Evolutionary conservation across 2,329 filamentous ascomycete genomes (phyloP).

Genomic region (Fusarium gaditjirri): DNA sequence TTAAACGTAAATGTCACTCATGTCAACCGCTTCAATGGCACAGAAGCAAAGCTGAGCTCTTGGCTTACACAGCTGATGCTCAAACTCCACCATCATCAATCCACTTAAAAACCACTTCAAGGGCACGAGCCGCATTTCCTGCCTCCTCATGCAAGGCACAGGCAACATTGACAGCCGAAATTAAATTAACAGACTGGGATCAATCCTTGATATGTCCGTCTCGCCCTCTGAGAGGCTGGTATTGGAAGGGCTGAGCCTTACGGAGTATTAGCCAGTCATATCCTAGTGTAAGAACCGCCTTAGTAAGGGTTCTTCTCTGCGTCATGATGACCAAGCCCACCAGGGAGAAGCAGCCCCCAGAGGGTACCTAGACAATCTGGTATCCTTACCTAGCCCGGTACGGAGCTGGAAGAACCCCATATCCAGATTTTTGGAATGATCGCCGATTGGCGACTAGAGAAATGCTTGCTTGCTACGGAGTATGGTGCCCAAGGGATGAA

Average conservation of each 20-base stretch:
- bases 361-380: background rate
- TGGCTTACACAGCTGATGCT: conserved; percentile 2
- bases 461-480: background rate
- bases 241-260: background rate
- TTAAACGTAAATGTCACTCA: background rate
- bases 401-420: background rate
- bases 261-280: no score
- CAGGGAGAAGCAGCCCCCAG: background rate
- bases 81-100: conserved; percentile 12
- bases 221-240: conserved; percentile 25
- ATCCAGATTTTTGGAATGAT: conserved; percentile 7
- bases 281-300: no score
- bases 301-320: background rate
- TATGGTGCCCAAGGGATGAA: background rate
- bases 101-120: conserved; percentile 18
- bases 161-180: background rate
- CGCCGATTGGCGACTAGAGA: conserved; percentile 11
- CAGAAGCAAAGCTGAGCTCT: conserved; percentile 2
- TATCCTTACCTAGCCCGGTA: background rate
- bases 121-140: conserved; percentile 17
- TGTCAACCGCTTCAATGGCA: background rate
- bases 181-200: conserved; percentile 5
- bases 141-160: conserved; percentile 35
- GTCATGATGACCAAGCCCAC: conserved; percentile 9
- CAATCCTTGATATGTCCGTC: background rate